A percentile compares a stretch with the other conserved stretches of the same genome.
phyloP scores from a whole-genome alignment of 495 filamentous ascomycete species.

The Xylaria sp. region DNA sequence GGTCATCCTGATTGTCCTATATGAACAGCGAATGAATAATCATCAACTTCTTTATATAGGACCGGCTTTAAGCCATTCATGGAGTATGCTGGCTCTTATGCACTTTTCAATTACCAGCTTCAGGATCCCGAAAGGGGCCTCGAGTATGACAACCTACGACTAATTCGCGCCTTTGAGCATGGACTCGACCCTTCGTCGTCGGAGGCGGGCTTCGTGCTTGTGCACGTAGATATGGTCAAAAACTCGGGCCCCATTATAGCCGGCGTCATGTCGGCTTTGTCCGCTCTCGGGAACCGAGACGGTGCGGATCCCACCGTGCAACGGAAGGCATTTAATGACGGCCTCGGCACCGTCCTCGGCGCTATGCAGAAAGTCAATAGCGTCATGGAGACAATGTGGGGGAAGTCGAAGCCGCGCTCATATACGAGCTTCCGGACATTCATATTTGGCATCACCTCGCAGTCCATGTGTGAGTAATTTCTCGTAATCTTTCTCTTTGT shows the following conservation, averaged over 20 bases:
- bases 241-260: slow-evolving; percentile 74
- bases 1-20: slow-evolving; percentile 38
- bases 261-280: slow-evolving; percentile 69
- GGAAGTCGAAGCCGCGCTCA: slow-evolving; percentile 74
- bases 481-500: too few species aligned
- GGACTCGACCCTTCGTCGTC: slow-evolving; percentile 86
- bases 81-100: slow-evolving; percentile 92
- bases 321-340: slow-evolving; percentile 66
- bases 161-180: slow-evolving; percentile 87
- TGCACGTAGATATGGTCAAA: slow-evolving; percentile 81
- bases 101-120: slow-evolving; percentile 86
- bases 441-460: slow-evolving; percentile 89
- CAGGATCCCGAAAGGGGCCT: slow-evolving; percentile 69
- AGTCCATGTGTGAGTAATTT: too few species aligned
- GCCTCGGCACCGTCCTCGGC: slow-evolving; percentile 64
- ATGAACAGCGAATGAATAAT: not conserved
- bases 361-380: slow-evolving; percentile 75
- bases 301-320: slow-evolving; percentile 27
- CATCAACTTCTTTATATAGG: slow-evolving; percentile 38
- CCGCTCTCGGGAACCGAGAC: slow-evolving; percentile 56
- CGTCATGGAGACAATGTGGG: slow-evolving; percentile 91
- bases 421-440: slow-evolving; percentile 90
- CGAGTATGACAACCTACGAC: slow-evolving; percentile 77
- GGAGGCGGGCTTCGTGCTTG: slow-evolving; percentile 88
- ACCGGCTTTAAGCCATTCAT: slow-evolving; percentile 85